These are phyloP conservation scores for Suillus sp. DNA, from an alignment of 768 basidiomycete species.

Conservation along the genomic window DNA sequence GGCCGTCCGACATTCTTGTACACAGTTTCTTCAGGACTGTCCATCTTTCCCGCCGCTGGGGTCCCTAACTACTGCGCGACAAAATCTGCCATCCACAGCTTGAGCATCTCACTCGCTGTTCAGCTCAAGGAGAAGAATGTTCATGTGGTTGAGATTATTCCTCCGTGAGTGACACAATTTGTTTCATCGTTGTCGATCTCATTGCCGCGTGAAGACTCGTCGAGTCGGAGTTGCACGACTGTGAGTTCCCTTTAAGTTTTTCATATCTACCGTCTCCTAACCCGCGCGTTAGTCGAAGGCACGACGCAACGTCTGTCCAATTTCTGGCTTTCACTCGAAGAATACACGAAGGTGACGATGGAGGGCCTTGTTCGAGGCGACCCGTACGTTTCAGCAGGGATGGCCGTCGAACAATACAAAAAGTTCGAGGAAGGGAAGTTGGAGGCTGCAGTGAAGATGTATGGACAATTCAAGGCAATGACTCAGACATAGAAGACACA, in stretches of 20 bases:
- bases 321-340: slow-evolving; percentile 57
- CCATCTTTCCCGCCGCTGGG: slow-evolving; percentile 43
- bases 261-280: slow-evolving; percentile 36
- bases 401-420: slow-evolving; percentile 18
- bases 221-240: slow-evolving; percentile 64
- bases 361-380: slow-evolving; percentile 41
- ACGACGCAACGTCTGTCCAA: slow-evolving; percentile 49
- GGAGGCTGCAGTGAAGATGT: slow-evolving; percentile 17
- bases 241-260: slow-evolving; percentile 33
- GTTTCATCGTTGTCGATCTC: slow-evolving; percentile 12
- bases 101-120: slow-evolving; percentile 46
- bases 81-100: slow-evolving; percentile 59
- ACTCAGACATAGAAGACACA: not conserved
- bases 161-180: slow-evolving; percentile 46
- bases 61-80: slow-evolving; percentile 56
- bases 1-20: slow-evolving; percentile 51
- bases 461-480: not conserved
- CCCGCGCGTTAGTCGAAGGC: slow-evolving; percentile 56
- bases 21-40: slow-evolving; percentile 56
- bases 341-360: slow-evolving; percentile 44
- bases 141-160: slow-evolving; percentile 56
- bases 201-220: slow-evolving; percentile 43
- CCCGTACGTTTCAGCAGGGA: slow-evolving; percentile 30
- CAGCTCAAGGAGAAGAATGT: slow-evolving; percentile 53
- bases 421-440: slow-evolving; percentile 34